Percentiles rank a stretch among this genome's conserved stretches.
phyloP scores from a whole-genome alignment of 352 stramenopile species.

The Albugo candida region DNA sequence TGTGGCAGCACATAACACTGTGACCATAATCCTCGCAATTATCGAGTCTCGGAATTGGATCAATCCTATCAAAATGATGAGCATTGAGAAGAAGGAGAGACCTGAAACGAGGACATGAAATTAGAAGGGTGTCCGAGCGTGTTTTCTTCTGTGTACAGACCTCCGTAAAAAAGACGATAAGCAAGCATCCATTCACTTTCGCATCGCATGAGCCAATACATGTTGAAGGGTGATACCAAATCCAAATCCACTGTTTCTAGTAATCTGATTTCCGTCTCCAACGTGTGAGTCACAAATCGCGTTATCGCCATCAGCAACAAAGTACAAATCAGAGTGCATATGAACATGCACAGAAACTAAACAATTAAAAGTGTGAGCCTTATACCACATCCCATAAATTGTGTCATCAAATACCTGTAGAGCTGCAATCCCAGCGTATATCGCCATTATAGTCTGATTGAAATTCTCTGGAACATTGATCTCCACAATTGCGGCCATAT shows the following conservation, averaged over 20 bases:
- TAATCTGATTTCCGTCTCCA: slow-evolving; percentile 37
- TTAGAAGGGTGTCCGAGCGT: neutral
- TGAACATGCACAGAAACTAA: slow-evolving; percentile 58
- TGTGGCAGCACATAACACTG: slow-evolving; percentile 18
- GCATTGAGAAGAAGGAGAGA: slow-evolving; percentile 37
- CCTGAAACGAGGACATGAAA: slow-evolving; percentile 3
- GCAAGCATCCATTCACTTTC: slow-evolving; percentile 55
- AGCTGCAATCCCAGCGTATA: slow-evolving; percentile 34
- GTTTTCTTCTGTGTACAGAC: neutral
- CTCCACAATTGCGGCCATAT: slow-evolving; percentile 55
- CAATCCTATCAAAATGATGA: slow-evolving; percentile 33
- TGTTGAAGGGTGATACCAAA: slow-evolving; percentile 37
- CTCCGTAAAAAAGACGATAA: slow-evolving; percentile 32
- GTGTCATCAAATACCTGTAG: slow-evolving; percentile 18
- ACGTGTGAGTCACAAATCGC: slow-evolving; percentile 55
- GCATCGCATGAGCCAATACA: slow-evolving; percentile 48
- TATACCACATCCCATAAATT: neutral
- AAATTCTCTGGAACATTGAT: slow-evolving; percentile 26
- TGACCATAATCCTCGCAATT: slow-evolving; percentile 22
- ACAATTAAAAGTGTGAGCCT: neutral
- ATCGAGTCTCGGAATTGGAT: slow-evolving; percentile 34
- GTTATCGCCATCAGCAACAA: slow-evolving; percentile 54
- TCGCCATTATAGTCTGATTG: slow-evolving; percentile 26
- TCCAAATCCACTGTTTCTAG: slow-evolving; percentile 39
- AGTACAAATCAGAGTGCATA: slow-evolving; percentile 49